These are phyloP conservation scores for Penicillium coffeae DNA, from an alignment of 495 filamentous ascomycete species.

Conservation along the genomic window DNA sequence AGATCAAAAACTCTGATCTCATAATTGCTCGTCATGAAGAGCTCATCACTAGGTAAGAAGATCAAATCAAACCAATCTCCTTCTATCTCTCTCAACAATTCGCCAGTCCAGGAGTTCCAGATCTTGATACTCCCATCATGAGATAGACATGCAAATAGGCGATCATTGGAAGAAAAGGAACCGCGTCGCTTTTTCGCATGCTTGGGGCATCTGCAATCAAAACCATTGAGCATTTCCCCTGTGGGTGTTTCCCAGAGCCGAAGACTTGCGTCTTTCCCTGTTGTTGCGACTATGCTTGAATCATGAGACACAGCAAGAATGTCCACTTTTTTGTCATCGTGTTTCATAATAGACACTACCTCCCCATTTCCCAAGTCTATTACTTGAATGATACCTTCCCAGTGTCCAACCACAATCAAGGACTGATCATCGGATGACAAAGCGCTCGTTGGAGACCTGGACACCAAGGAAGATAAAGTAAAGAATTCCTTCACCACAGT, in stretches of 20 bases:
- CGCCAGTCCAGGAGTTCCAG: not conserved
- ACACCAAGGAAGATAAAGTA: no score
- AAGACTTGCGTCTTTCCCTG: not conserved
- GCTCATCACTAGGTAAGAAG: not conserved
- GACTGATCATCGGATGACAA: not conserved
- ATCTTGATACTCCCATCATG: not conserved
- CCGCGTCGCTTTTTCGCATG: not conserved
- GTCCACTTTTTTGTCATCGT: not conserved
- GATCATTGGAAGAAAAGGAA: not conserved
- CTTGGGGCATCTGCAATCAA: not conserved
- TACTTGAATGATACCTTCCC: not conserved
- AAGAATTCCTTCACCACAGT: not conserved
- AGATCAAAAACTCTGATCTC: not conserved
- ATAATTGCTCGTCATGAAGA: not conserved
- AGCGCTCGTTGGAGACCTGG: no score
- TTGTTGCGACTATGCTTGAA: not conserved
- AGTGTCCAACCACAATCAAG: not conserved
- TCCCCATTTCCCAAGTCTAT: not conserved
- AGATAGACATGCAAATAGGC: not conserved
- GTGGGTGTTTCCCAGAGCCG: not conserved
- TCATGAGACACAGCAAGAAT: not conserved
- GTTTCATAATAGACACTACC: not conserved
- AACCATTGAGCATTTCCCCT: not conserved
- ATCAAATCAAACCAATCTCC: not conserved
- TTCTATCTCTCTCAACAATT: not conserved